Conservation (phyloP, 768 basidiomycete genomes). For the Boletus reticuloceps region DNA sequence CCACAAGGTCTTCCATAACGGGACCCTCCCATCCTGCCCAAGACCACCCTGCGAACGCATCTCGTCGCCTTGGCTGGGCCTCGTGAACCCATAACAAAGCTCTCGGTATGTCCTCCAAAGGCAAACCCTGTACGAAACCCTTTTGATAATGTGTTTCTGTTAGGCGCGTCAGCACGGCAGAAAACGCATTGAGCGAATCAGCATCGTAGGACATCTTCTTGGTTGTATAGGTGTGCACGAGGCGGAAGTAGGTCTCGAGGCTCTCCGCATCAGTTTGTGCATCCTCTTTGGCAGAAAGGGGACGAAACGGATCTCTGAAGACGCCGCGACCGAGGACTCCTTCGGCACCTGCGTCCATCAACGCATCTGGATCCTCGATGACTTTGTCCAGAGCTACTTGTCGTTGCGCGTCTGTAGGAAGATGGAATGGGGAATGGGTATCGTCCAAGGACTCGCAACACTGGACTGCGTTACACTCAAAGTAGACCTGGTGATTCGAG, state of each 20-base stretch:
- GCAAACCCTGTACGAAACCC: constrained; percentile 6
- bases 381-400: background rate
- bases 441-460: constrained; percentile 15
- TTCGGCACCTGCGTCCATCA: background rate
- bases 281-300: background rate
- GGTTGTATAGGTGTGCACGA: constrained; percentile 5
- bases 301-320: constrained; percentile 8
- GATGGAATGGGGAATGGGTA: constrained; percentile 9
- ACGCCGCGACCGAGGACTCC: background rate
- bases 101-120: background rate
- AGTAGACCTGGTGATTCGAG: constrained; percentile 18
- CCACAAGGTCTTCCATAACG: too few species aligned
- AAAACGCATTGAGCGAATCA: constrained; percentile 14
- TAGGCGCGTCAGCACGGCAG: constrained; percentile 7
- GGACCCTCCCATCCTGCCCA: constrained; percentile 12
- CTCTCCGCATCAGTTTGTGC: background rate
- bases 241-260: background rate
- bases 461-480: constrained; percentile 12
- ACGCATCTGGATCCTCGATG: background rate
- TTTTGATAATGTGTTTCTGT: background rate
- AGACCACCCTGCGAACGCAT: constrained; percentile 7
- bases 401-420: background rate
- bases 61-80: background rate
- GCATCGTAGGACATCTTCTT: constrained; percentile 3
- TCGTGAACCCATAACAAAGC: constrained; percentile 11